Percentiles rank a stretch among this genome's conserved stretches.
Conservation (phyloP, 805 yeast species). For the Pichia kluyveri region DNA sequence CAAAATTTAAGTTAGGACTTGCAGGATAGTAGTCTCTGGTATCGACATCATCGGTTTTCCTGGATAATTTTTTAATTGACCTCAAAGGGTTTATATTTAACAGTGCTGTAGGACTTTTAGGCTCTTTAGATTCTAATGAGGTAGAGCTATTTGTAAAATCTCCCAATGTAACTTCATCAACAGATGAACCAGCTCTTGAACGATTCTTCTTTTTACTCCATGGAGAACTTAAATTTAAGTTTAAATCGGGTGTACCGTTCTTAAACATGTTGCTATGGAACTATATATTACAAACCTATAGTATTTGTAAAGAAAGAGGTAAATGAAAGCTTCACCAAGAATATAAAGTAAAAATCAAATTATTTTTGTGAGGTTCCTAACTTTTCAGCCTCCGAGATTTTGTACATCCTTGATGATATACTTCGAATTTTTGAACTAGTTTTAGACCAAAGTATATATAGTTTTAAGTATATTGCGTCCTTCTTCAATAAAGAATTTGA, state of each 20-base stretch:
- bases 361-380: too few species aligned
- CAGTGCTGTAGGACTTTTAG: background rate
- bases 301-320: too few species aligned
- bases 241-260: slow-evolving; percentile 3
- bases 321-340: too few species aligned
- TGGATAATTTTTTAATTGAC: slow-evolving; percentile 8
- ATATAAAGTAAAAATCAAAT: too few species aligned
- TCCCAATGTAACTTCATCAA: background rate
- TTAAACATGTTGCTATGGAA: slow-evolving; percentile 2
- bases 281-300: too few species aligned
- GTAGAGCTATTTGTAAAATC: background rate
- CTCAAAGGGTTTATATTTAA: slow-evolving; percentile 6
- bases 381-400: too few species aligned
- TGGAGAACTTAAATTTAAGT: slow-evolving; percentile 4
- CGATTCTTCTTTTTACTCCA: slow-evolving; percentile 2
- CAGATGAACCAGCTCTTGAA: background rate
- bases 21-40: slow-evolving; percentile 12
- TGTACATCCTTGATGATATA: too few species aligned
- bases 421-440: too few species aligned
- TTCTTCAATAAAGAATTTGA: too few species aligned
- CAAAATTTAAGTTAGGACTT: slow-evolving; percentile 13
- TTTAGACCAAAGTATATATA: too few species aligned
- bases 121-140: background rate
- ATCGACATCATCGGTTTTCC: slow-evolving; percentile 7
- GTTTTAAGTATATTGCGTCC: too few species aligned